Base-by-base conservation (phyloP, 73 alveolate species). In the Paramecium primaurelia region DNA sequence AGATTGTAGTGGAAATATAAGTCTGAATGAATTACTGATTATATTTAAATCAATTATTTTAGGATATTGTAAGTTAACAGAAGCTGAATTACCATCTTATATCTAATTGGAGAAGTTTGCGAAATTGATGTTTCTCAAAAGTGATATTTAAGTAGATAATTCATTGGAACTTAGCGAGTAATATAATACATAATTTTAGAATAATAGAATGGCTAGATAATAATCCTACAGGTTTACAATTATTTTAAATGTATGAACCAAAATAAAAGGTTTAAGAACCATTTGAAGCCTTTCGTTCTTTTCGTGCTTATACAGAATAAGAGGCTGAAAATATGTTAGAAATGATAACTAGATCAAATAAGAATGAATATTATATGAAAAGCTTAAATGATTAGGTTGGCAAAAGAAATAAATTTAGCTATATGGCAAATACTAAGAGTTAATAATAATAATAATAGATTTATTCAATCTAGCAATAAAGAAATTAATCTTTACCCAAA, bases 121-220 rank as follows among this genome's bases (percentile, higher is more conserved):
- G 2, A 87, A 87, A 22, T 77, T 87, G 58, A 87, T 87, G 93
- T 87, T 87, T 59, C 71, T 87, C 18, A 87, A 87, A 22, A 64
- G 88, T 22, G 93, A 87, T 54, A 87, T 87, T 16, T 87, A 87
- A 87, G 93, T 77, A 11, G 93, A 87, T 40, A 87, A 87, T 68
- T 87, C 93, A 4, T 87, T 87, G 22, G 93, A 87, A 8, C 42
- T 87, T 2, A 87, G 51, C 36, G 93, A 87, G 93, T 87, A 87
- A 32, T 9, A 14, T 6, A 28, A 11, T 16, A 26, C 10, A 22
- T 32, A 49, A 42, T 4, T 28, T 22, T 26, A 87, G 93, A 69
- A 87, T 87, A 11, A 87, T 87, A 60, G 93, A 87, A 36, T 87
- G 93, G 93, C 28, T 87, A 2, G 93, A 87, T 18, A 77, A 59